Conservation (phyloP, 495 filamentous ascomycete species). For the Neurospora pannonica region DNA sequence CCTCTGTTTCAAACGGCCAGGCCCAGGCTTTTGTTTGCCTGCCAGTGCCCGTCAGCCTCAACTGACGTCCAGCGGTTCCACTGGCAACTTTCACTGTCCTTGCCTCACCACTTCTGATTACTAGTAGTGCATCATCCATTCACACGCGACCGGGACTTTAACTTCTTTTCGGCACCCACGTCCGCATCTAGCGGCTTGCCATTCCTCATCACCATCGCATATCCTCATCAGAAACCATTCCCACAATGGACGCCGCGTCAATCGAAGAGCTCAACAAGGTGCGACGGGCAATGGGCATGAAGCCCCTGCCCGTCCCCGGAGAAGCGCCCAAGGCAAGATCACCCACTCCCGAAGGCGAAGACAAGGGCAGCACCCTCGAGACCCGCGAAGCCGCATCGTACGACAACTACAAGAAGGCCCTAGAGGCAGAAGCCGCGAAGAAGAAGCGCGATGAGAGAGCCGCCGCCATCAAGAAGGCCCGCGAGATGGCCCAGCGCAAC, state of each 20-base stretch:
- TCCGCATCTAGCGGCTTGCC: not conserved
- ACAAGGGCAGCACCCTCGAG: constrained; percentile 71
- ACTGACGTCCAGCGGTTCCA: not conserved
- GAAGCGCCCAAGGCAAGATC: constrained; percentile 28
- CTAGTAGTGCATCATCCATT: not conserved
- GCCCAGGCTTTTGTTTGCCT: not conserved
- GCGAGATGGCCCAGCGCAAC: constrained; percentile 69
- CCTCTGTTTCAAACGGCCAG: no score
- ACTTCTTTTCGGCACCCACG: not conserved
- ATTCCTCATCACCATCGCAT: not conserved
- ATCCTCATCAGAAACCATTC: not conserved
- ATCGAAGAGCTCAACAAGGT: constrained; percentile 95
- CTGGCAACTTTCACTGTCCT: constrained; percentile 1
- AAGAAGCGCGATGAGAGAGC: constrained; percentile 65
- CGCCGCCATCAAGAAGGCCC: constrained; percentile 76
- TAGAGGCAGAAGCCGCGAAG: constrained; percentile 54
- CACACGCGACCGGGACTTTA: not conserved
- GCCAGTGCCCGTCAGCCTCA: constrained; percentile 5
- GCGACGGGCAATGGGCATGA: constrained; percentile 79
- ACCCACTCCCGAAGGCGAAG: constrained; percentile 34
- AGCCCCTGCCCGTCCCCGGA: constrained; percentile 78
- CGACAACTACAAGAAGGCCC: constrained; percentile 49
- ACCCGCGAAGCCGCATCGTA: constrained; percentile 66
- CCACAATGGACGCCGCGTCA: constrained; percentile 68
- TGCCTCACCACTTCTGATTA: not conserved